Conservation (phyloP, 768 basidiomycete genomes). For the Macrocybe gigantea region DNA sequence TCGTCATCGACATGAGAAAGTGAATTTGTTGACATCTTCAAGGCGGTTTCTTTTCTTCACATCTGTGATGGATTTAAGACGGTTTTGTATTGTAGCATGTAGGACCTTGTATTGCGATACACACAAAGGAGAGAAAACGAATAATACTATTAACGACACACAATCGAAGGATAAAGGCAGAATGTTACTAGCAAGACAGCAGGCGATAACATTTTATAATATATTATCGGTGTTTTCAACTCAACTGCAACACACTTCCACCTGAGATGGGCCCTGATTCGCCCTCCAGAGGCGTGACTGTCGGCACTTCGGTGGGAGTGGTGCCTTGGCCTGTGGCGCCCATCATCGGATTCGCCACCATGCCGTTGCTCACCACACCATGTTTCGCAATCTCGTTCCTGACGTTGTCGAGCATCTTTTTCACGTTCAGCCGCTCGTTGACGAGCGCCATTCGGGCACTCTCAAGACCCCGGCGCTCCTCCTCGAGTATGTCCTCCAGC, state of each 20-base stretch:
- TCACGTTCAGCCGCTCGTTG: conserved; percentile 69
- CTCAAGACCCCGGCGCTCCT: conserved; percentile 84
- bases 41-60: too few relatives aligned
- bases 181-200: neutral
- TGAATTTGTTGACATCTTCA: too few relatives aligned
- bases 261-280: conserved; percentile 51
- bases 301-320: conserved; percentile 45
- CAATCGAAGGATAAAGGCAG: neutral
- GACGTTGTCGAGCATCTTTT: conserved; percentile 67
- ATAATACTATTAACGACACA: neutral
- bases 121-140: too few relatives aligned
- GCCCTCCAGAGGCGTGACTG: conserved; percentile 38
- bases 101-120: too few relatives aligned
- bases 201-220: neutral
- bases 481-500: conserved; percentile 86
- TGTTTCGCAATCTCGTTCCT: conserved; percentile 58
- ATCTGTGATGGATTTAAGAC: too few relatives aligned
- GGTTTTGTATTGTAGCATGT: too few relatives aligned
- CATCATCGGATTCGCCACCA: conserved; percentile 30
- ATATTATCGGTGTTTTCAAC: conserved; percentile 12
- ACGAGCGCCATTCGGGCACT: conserved; percentile 73
- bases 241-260: conserved; percentile 47
- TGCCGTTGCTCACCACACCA: conserved; percentile 25
- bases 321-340: conserved; percentile 61
- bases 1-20: neutral